Conservation (phyloP, 345 rosid genomes). For the Camelina neglecta region DNA sequence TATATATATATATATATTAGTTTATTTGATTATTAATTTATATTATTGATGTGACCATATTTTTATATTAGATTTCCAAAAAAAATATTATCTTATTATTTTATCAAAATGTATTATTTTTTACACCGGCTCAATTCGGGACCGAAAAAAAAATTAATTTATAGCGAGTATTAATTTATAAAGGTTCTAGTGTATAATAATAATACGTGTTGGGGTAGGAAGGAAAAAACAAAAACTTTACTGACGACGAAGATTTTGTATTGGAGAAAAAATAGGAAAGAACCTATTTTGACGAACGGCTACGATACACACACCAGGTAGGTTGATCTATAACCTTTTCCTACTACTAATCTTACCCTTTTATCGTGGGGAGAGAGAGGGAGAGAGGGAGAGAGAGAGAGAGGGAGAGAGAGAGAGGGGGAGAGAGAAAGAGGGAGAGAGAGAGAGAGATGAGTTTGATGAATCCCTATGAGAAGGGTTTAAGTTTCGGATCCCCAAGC, state of each 20-base stretch:
- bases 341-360: conserved; percentile 26
- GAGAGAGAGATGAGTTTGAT: conserved; percentile 33
- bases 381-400: conserved; percentile 15
- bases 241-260: conserved; percentile 17
- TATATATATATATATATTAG: too few species aligned
- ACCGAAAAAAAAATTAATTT: too few species aligned
- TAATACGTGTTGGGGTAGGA: conserved; percentile 43
- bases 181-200: too few species aligned
- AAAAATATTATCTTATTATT: too few species aligned
- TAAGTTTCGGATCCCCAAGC: conserved; percentile 33
- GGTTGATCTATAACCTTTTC: conserved; percentile 35
- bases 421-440: background rate
- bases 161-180: too few species aligned
- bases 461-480: conserved; percentile 31
- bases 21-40: too few species aligned
- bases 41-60: too few species aligned
- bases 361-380: conserved; percentile 17
- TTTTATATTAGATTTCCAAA: too few species aligned
- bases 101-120: too few species aligned
- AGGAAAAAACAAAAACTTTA: conserved; percentile 29
- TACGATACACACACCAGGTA: conserved; percentile 25
- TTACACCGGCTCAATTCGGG: too few species aligned
- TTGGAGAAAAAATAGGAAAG: background rate
- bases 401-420: conserved; percentile 13
- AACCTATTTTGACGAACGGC: conserved; percentile 32